phyloP scores from a whole-genome alignment of 495 filamentous ascomycete genomes.

The Aspergillus egyptiacus region DNA sequence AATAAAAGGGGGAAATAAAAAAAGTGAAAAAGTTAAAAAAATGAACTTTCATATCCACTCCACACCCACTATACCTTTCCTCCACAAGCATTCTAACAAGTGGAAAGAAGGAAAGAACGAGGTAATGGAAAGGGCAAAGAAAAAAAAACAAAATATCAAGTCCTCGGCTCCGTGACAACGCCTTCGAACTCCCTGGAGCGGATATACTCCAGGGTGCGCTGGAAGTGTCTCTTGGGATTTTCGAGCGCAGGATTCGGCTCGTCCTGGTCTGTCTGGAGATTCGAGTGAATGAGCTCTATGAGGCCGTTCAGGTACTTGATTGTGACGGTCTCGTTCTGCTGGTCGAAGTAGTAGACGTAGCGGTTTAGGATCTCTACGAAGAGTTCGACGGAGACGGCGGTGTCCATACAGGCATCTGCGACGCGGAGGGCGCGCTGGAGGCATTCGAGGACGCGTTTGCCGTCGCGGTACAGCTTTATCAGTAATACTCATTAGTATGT shows the following conservation, averaged over 20 bases:
- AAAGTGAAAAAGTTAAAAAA: no score
- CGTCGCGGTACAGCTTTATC: conserved; percentile 83
- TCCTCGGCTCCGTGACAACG: conserved; percentile 65
- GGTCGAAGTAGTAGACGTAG: conserved; percentile 99
- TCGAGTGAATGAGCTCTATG: conserved; percentile 96
- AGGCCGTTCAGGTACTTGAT: conserved; percentile 97
- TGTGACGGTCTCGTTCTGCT: conserved; percentile 96
- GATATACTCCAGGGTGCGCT: conserved; percentile 91
- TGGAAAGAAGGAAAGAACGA: background rate
- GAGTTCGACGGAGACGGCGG: conserved; percentile 92
- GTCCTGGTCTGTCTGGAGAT: conserved; percentile 73
- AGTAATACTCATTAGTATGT: background rate
- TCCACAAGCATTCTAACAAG: no score
- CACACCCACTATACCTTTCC: no score
- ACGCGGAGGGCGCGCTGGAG: conserved; percentile 92
- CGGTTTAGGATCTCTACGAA: conserved; percentile 98
- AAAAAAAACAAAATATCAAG: background rate
- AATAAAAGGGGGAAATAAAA: no score
- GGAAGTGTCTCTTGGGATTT: conserved; percentile 82
- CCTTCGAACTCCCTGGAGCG: conserved; percentile 87
- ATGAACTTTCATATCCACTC: no score
- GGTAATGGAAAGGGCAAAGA: background rate
- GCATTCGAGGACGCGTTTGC: conserved; percentile 93
- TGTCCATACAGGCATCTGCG: conserved; percentile 98
- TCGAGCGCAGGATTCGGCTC: conserved; percentile 69